These are phyloP conservation scores for Sporisorium graminicola DNA, from an alignment of 1,284 basidiomycete species.

Conservation along the genomic window DNA sequence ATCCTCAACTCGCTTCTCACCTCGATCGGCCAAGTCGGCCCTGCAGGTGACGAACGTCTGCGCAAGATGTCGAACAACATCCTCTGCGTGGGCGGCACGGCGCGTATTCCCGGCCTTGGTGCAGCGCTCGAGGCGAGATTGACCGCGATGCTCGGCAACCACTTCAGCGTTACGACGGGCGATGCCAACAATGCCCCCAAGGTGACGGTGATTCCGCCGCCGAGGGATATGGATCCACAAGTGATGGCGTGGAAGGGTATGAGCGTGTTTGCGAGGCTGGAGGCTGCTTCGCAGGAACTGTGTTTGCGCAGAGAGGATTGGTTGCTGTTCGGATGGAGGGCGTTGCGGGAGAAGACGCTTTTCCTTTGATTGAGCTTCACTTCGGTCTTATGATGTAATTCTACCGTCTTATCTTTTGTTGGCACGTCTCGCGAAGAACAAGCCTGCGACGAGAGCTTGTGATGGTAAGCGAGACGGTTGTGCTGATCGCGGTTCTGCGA, in stretches of 20 bases:
- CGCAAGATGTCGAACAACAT: conserved; percentile 89
- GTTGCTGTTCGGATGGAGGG: conserved; percentile 74
- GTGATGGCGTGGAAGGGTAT: conserved; percentile 95
- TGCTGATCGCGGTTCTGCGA: neutral
- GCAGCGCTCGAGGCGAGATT: conserved; percentile 66
- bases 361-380: conserved; percentile 15
- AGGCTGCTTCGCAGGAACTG: conserved; percentile 81
- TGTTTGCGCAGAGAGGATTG: conserved; percentile 90
- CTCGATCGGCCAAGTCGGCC: conserved; percentile 48
- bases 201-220: conserved; percentile 89
- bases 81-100: conserved; percentile 85
- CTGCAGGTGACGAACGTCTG: conserved; percentile 83
- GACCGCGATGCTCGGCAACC: conserved; percentile 31
- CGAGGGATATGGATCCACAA: conserved; percentile 90
- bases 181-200: conserved; percentile 52
- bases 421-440: neutral
- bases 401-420: neutral
- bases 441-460: neutral
- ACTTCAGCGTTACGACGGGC: conserved; percentile 25
- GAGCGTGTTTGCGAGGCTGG: conserved; percentile 91
- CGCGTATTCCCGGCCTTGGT: conserved; percentile 71
- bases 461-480: neutral
- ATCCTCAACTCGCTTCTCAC: conserved; percentile 83
- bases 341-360: conserved; percentile 71
- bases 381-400: conserved; percentile 1